A percentile compares a stretch with the other conserved stretches of the same genome.
These are phyloP conservation scores for Anthracocystis panici-leucophaei DNA, from an alignment of 1,284 basidiomycete genomes.

Conservation along the genomic window DNA sequence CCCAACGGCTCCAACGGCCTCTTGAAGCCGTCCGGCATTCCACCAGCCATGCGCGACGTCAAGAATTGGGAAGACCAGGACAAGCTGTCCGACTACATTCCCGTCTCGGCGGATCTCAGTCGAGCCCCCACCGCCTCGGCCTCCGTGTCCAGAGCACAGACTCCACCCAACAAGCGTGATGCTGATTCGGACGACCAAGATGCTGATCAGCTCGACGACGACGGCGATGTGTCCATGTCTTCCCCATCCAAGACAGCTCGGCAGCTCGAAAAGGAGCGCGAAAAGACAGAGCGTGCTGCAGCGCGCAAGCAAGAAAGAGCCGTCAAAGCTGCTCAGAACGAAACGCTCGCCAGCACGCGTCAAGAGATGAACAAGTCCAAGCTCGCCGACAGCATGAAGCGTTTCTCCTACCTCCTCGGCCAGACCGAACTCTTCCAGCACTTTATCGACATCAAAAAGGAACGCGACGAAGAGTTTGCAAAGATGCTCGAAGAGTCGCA, in stretches of 20 bases:
- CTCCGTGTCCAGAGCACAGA: slow-evolving; percentile 45
- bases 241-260: slow-evolving; percentile 57
- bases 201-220: slow-evolving; percentile 42
- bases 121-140: slow-evolving; percentile 54
- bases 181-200: slow-evolving; percentile 33
- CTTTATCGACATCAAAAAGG: slow-evolving; percentile 72
- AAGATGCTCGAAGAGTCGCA: slow-evolving; percentile 78
- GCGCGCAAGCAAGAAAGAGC: slow-evolving; percentile 47
- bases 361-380: slow-evolving; percentile 62
- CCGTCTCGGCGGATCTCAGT: slow-evolving; percentile 53
- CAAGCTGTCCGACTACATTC: slow-evolving; percentile 62
- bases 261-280: slow-evolving; percentile 60
- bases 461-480: slow-evolving; percentile 93
- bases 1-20: slow-evolving; percentile 45
- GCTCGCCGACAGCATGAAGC: slow-evolving; percentile 67
- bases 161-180: slow-evolving; percentile 34
- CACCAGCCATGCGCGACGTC: slow-evolving; percentile 40
- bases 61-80: slow-evolving; percentile 61
- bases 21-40: slow-evolving; percentile 39
- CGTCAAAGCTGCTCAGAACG: slow-evolving; percentile 57
- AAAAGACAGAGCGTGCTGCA: slow-evolving; percentile 53
- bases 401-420: slow-evolving; percentile 66
- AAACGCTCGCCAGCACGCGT: slow-evolving; percentile 57
- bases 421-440: slow-evolving; percentile 70
- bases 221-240: slow-evolving; percentile 31